phyloP scores from a whole-genome alignment of 495 filamentous ascomycete genomes.

The Aspergillus indologenus region DNA sequence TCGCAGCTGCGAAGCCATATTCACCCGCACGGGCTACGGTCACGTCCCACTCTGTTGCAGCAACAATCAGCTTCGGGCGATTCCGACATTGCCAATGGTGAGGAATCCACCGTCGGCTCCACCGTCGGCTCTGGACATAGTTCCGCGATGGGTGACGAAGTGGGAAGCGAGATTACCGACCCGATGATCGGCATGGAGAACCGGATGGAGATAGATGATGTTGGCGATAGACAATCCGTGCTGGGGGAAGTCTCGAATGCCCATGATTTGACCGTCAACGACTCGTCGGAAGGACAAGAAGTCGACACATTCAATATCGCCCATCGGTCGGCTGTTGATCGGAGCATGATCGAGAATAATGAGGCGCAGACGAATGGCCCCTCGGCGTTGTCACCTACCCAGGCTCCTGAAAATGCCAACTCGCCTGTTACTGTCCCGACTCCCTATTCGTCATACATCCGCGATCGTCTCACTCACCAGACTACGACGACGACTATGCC shows the following conservation, averaged over 20 bases:
- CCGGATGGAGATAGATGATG: slow-evolving; percentile 74
- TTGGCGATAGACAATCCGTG: slow-evolving; percentile 69
- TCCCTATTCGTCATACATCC: slow-evolving; percentile 69
- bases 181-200: slow-evolving; percentile 75
- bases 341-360: slow-evolving; percentile 73
- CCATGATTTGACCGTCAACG: slow-evolving; percentile 70
- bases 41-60: slow-evolving; percentile 79
- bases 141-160: slow-evolving; percentile 63
- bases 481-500: slow-evolving; percentile 84
- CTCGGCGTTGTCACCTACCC: slow-evolving; percentile 73
- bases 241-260: slow-evolving; percentile 72
- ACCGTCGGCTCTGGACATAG: slow-evolving; percentile 83
- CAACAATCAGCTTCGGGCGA: slow-evolving; percentile 86
- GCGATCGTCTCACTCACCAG: slow-evolving; percentile 65
- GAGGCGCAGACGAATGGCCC: slow-evolving; percentile 56
- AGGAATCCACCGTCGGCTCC: slow-evolving; percentile 66
- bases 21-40: slow-evolving; percentile 42
- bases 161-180: slow-evolving; percentile 61
- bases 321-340: slow-evolving; percentile 83
- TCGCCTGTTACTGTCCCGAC: slow-evolving; percentile 68
- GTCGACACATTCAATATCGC: slow-evolving; percentile 93
- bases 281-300: slow-evolving; percentile 79
- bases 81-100: slow-evolving; percentile 78
- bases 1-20: slow-evolving; percentile 48
- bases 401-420: slow-evolving; percentile 66